Evolutionary conservation across 352 stramenopile species (phyloP).

Genomic region (Aphanomyces astaci): DNA sequence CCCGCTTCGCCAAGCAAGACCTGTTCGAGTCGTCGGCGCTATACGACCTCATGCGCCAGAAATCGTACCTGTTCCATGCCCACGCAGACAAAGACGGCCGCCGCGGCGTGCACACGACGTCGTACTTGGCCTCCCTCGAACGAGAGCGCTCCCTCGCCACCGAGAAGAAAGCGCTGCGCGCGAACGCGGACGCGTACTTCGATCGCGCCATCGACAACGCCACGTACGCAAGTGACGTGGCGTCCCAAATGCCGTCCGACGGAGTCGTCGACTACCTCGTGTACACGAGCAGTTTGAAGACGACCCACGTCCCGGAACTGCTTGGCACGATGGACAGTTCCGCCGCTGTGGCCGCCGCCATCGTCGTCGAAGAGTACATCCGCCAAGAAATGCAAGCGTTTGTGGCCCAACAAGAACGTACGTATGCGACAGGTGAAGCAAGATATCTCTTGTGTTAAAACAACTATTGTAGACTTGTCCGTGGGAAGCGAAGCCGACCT

Average conservation of each 20-base stretch:
- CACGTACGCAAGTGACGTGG: neutral
- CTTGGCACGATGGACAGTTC: constrained; percentile 75
- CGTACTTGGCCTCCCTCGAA: constrained; percentile 17
- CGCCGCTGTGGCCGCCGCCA: constrained; percentile 52
- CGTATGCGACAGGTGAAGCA: neutral
- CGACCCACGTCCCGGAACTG: constrained; percentile 47
- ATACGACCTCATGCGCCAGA: neutral
- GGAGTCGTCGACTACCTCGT: constrained; percentile 68
- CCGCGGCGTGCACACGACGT: neutral
- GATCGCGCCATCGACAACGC: constrained; percentile 13
- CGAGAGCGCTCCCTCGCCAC: neutral
- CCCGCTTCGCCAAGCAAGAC: neutral
- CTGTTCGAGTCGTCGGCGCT: neutral
- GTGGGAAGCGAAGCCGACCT: neutral
- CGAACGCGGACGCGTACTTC: neutral
- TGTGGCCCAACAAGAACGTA: neutral
- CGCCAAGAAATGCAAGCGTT: constrained; percentile 45
- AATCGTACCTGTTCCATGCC: neutral
- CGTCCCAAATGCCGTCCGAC: constrained; percentile 26
- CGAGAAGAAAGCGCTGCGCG: neutral
- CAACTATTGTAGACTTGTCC: neutral
- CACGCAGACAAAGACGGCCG: neutral
- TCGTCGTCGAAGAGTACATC: constrained; percentile 74
- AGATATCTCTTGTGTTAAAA: too few species aligned
- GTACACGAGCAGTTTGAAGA: constrained; percentile 56